Evolutionary conservation across 2,329 filamentous ascomycete genomes (phyloP), one percentile per base, ranked within the genome.

Genomic region (Colletotrichum zoysiae): DNA sequence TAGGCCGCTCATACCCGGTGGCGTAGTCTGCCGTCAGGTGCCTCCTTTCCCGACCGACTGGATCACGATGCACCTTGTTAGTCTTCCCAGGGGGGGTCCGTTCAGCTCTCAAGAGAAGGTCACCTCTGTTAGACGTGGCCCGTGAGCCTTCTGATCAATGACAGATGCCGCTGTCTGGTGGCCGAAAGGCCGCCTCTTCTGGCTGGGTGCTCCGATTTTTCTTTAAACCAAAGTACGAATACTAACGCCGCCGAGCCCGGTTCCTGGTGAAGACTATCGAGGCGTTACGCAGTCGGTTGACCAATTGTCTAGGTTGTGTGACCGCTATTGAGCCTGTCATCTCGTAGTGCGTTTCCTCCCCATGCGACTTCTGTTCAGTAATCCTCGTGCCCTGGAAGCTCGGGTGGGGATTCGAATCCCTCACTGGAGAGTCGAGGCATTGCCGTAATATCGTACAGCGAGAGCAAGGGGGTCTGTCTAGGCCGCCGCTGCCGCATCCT

Each of bases 41-140:
- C 65, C 65, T 64, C 59, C 59, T 55, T 65, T 69, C 69, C 69
- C 69, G 69, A 71, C 59, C 35, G 59, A 48, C 53, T 64, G 65
- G 65, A 65, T 65, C 53, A 40, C 26, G 51, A 71, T 69, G 65
- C 50, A 26, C 56, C 55, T 53, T 69, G 26, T 59, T 40, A 23
- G 38, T 40, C 46, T 40, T 51, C 65, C 38, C 16, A 46, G 7
- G 58, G 53, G 7, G 58, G 53, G 48, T 4, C 57, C 20, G 57
- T 48, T 38, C 30, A 5, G 46, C 20, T 11, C 14, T 26, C 18
- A 18, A 14, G 59, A 14, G 59, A 44, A 51, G 46, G 44, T 14
- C 11, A 7, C 26, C n/a, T 18, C 12, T 61, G 20, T 16, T 18
- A 18, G 26, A 38, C 46, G 23, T 14, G 55, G 30, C 26, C 26